A percentile compares a stretch with the other conserved stretches of the same genome.
Evolutionary conservation across 169 alveolate species (phyloP).

Genomic region (Plasmodium falciparum): DNA sequence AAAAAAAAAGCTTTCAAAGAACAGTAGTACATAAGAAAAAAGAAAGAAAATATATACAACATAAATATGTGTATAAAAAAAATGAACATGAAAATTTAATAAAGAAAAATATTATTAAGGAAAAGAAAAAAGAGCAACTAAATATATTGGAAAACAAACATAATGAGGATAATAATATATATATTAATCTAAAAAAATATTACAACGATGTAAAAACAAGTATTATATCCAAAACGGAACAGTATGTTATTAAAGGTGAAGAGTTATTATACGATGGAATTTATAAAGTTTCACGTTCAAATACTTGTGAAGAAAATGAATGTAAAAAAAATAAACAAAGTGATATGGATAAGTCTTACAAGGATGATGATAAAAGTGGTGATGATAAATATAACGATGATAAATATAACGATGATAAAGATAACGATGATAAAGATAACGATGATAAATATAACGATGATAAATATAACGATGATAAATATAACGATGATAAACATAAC

Average conservation of each 20-base stretch:
- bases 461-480: not conserved
- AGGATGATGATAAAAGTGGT: not conserved
- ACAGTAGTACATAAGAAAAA: too few relatives aligned
- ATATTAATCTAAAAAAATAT: conserved; percentile 33
- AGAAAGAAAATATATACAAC: not conserved
- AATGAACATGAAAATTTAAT: conserved; percentile 5
- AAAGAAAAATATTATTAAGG: conserved; percentile 1
- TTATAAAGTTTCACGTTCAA: conserved; percentile 13
- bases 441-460: not conserved
- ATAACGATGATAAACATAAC: not conserved
- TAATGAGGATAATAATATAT: conserved; percentile 17
- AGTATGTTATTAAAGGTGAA: conserved; percentile 10
- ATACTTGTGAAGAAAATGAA: conserved; percentile 27
- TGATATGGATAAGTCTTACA: not conserved
- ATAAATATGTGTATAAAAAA: not conserved
- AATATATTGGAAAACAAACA: not conserved
- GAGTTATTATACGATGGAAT: conserved; percentile 12
- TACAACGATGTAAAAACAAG: conserved; percentile 46
- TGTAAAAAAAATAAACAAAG: not conserved
- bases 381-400: not conserved
- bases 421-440: not conserved
- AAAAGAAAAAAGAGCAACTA: not conserved
- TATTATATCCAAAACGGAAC: conserved; percentile 4
- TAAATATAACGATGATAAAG: not conserved
- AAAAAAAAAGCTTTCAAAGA: too few relatives aligned